Percentiles rank a stretch among this genome's conserved stretches.
Evolutionary conservation across 495 filamentous ascomycete species (phyloP).

Genomic region (Neurospora intermedia): DNA sequence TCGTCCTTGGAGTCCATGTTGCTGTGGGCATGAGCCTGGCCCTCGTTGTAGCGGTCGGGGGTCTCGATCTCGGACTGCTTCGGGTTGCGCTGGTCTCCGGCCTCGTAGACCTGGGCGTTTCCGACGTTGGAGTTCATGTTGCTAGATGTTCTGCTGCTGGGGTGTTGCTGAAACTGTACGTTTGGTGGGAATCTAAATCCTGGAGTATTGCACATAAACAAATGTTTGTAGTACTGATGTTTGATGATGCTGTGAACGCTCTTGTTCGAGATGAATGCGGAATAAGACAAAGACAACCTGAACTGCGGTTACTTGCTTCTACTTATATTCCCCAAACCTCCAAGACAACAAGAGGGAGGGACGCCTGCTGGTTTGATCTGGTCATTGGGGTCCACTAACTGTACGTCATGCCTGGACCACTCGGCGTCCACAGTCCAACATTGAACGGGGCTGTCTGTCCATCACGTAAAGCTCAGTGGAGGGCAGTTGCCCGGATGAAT

Average conservation of each 20-base stretch:
- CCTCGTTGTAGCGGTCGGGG: slow-evolving; percentile 52
- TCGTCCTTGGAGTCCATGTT: slow-evolving; percentile 72
- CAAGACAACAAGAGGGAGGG: background rate
- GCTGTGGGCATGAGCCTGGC: slow-evolving; percentile 51
- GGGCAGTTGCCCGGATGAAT: background rate
- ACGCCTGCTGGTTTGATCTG: background rate
- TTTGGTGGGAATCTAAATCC: background rate
- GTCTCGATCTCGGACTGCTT: slow-evolving; percentile 45
- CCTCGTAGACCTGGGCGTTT: slow-evolving; percentile 31
- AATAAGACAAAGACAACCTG: background rate
- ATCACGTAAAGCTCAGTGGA: background rate
- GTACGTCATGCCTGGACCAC: background rate
- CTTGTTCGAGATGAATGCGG: background rate
- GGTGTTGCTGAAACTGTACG: background rate
- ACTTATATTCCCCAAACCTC: background rate
- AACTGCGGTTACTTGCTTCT: background rate
- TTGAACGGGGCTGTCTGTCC: background rate
- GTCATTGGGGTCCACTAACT: background rate
- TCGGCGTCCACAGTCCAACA: background rate
- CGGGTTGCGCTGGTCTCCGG: slow-evolving; percentile 59
- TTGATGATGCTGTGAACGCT: background rate
- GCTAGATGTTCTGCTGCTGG: background rate
- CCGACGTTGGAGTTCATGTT: slow-evolving; percentile 29
- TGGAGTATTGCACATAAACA: background rate
- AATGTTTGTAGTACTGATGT: background rate